phyloP scores from a whole-genome alignment of 2,329 filamentous ascomycete species.

The Colletotrichum theobromicola region DNA sequence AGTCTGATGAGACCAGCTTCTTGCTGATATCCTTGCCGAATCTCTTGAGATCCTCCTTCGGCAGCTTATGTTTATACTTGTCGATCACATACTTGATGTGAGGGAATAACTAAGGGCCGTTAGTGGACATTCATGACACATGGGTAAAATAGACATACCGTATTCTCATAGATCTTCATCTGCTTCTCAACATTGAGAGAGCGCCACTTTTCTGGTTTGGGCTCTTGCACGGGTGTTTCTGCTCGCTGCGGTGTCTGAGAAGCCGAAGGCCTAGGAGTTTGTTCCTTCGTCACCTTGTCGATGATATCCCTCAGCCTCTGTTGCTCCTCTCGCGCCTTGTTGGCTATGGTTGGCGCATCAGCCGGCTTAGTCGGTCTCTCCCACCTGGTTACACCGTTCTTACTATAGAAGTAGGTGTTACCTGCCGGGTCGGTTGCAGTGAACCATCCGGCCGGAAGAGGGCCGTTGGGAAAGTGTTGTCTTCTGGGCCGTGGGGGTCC shows the following conservation, averaged over 20 bases:
- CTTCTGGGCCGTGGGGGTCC: conserved; percentile 43
- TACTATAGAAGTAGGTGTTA: conserved; percentile 85
- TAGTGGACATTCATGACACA: background rate
- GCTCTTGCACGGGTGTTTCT: conserved; percentile 59
- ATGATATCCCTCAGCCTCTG: conserved; percentile 84
- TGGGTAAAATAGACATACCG: conserved; percentile 60
- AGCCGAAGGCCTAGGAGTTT: conserved; percentile 56
- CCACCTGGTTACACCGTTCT: conserved; percentile 82
- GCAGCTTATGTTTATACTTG: conserved; percentile 86
- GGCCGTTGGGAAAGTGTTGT: conserved; percentile 59
- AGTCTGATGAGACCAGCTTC: conserved; percentile 90
- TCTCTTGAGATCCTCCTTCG: conserved; percentile 75
- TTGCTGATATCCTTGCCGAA: conserved; percentile 76
- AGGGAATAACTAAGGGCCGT: conserved; percentile 70
- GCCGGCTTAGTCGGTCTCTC: conserved; percentile 73
- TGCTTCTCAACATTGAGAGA: conserved; percentile 79
- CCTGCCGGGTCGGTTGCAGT: conserved; percentile 74
- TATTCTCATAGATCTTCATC: conserved; percentile 94
- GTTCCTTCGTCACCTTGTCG: conserved; percentile 79
- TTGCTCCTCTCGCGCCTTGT: conserved; percentile 66
- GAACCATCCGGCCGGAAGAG: conserved; percentile 87
- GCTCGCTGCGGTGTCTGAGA: conserved; percentile 70
- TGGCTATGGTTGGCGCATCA: conserved; percentile 69
- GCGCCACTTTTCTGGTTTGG: conserved; percentile 74
- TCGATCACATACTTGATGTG: conserved; percentile 86